Evolutionary conservation across 495 filamentous ascomycete genomes (phyloP).

Genomic region (Talaromyces wortmannii): DNA sequence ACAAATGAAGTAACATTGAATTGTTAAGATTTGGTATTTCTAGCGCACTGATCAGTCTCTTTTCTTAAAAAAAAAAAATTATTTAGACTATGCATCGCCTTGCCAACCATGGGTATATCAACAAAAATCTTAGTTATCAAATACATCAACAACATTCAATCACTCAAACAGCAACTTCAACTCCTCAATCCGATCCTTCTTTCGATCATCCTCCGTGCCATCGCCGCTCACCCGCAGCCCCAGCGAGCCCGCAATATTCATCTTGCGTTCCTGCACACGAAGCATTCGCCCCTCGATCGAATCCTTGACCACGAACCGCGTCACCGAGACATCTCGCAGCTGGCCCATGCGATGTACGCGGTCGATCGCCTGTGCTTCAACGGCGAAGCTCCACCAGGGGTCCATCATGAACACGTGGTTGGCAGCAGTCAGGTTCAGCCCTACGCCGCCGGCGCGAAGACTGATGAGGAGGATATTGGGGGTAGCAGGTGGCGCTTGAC

Average conservation of each 20-base stretch:
- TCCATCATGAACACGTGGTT: slow-evolving; percentile 97
- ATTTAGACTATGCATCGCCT: too few relatives aligned
- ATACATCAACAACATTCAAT: slow-evolving; percentile 1
- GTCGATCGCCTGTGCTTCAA: slow-evolving; percentile 97
- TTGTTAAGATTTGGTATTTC: too few relatives aligned
- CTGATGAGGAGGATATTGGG: slow-evolving; percentile 67
- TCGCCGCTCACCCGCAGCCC: slow-evolving; percentile 62
- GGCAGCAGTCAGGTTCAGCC: slow-evolving; percentile 84
- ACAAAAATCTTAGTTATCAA: not conserved
- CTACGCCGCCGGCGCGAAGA: slow-evolving; percentile 87
- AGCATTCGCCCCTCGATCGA: slow-evolving; percentile 96
- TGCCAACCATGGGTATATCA: not conserved
- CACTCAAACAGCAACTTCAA: slow-evolving; percentile 85
- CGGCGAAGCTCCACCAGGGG: slow-evolving; percentile 97
- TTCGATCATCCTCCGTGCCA: slow-evolving; percentile 87
- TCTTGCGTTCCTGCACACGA: slow-evolving; percentile 90
- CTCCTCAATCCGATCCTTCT: slow-evolving; percentile 84
- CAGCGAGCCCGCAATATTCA: slow-evolving; percentile 73
- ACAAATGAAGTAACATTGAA: too few relatives aligned
- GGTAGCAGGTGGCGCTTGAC: not conserved
- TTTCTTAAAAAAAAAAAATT: not conserved
- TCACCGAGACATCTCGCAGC: slow-evolving; percentile 74
- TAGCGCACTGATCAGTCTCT: not conserved
- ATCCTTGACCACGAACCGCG: slow-evolving; percentile 78
- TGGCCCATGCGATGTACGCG: slow-evolving; percentile 99